Evolutionary conservation across 2,329 filamentous ascomycete species (phyloP).

Genomic region (Apiospora sp.): DNA sequence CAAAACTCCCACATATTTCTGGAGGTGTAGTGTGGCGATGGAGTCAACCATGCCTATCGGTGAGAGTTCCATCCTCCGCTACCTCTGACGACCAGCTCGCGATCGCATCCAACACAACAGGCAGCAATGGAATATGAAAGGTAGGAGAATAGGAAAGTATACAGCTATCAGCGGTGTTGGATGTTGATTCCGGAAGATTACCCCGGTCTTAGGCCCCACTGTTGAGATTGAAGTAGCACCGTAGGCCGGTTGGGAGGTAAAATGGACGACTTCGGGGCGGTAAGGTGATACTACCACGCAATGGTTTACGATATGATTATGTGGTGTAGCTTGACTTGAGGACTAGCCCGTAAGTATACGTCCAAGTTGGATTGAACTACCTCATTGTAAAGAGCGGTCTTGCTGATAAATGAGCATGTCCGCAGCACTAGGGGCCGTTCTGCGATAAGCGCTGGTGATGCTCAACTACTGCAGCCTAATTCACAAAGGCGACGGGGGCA

Average conservation of each 20-base stretch:
- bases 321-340: not conserved
- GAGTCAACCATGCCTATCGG: not conserved
- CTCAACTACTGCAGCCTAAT: not conserved
- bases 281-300: not conserved
- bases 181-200: not conserved
- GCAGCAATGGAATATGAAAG: not conserved
- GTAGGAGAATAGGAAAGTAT: not conserved
- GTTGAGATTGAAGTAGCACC: constrained; percentile 3
- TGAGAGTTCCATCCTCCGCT: not conserved
- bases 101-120: not conserved
- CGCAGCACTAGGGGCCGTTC: not conserved
- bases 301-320: not conserved
- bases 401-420: not conserved
- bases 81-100: not conserved
- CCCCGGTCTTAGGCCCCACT: not conserved
- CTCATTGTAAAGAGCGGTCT: not conserved
- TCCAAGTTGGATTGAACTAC: not conserved
- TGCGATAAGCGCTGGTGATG: not conserved
- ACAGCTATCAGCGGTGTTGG: not conserved
- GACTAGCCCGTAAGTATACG: not conserved
- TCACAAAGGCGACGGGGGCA: not conserved
- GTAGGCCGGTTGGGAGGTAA: not conserved
- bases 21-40: constrained; percentile 1
- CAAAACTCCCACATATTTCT: not conserved
- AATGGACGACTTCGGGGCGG: not conserved